Conservation (phyloP, 2,329 filamentous ascomycete species). For the Lachnellula cervina region DNA sequence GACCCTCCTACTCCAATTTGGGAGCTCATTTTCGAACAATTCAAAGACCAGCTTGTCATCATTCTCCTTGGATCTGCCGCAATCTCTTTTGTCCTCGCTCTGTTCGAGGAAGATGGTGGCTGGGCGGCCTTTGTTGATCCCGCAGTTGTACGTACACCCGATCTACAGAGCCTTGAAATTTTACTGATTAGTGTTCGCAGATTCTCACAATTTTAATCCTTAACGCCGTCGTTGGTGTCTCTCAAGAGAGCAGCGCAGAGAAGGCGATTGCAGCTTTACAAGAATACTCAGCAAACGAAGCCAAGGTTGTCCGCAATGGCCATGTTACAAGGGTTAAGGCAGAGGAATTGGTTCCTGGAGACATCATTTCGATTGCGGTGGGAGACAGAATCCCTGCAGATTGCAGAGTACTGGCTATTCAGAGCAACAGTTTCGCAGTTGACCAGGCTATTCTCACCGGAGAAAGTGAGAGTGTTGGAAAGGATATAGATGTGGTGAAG, state of each 20-base stretch:
- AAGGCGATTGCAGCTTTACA: constrained; percentile 97
- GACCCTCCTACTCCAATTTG: constrained; percentile 94
- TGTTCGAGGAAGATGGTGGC: constrained; percentile 89
- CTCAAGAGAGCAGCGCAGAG: constrained; percentile 96
- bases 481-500: constrained; percentile 64
- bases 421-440: constrained; percentile 95
- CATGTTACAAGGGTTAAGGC: constrained; percentile 79
- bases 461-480: constrained; percentile 94
- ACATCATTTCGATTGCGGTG: constrained; percentile 81
- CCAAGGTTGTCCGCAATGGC: constrained; percentile 79
- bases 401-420: constrained; percentile 81
- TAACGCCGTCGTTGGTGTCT: constrained; percentile 95
- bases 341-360: constrained; percentile 94
- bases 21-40: constrained; percentile 96
- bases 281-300: constrained; percentile 98
- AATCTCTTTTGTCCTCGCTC: constrained; percentile 85
- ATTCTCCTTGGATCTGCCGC: constrained; percentile 90
- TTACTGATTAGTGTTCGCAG: constrained; percentile 39
- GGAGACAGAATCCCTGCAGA: constrained; percentile 94
- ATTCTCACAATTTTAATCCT: constrained; percentile 96
- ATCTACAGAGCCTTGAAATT: neutral
- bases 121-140: constrained; percentile 98
- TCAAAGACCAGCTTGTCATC: constrained; percentile 97
- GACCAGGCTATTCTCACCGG: constrained; percentile 97
- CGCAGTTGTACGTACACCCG: constrained; percentile 65